Conservation (phyloP, 345 rosid genomes). For the Leavenworthia alabamica region DNA sequence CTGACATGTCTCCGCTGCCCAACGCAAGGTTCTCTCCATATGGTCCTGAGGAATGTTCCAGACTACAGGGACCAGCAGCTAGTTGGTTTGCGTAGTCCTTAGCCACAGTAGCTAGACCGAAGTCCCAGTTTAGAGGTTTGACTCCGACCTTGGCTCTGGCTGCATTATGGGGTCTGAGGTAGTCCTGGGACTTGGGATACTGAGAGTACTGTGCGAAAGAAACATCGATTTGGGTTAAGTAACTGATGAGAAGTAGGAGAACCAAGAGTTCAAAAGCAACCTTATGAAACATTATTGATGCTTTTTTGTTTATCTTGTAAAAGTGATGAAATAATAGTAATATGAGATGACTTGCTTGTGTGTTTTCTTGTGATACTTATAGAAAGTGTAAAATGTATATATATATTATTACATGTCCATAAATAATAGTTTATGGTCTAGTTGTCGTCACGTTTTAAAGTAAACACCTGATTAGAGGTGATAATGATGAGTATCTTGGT, state of each 20-base stretch:
- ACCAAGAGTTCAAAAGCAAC: neutral
- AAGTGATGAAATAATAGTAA: neutral
- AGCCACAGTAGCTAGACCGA: slow-evolving; percentile 40
- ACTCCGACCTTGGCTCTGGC: slow-evolving; percentile 43
- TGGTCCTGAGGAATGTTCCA: slow-evolving; percentile 51
- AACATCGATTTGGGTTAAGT: slow-evolving; percentile 11
- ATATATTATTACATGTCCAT: neutral
- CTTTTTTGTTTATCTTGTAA: neutral
- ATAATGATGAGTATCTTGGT: slow-evolving; percentile 12
- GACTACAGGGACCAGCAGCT: slow-evolving; percentile 32
- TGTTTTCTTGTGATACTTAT: slow-evolving; percentile 1
- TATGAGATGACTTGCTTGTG: neutral
- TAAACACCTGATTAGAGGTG: slow-evolving; percentile 15
- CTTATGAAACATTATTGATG: slow-evolving; percentile 4
- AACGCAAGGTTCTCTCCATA: slow-evolving; percentile 62
- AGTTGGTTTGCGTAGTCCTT: slow-evolving; percentile 35
- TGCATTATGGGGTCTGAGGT: slow-evolving; percentile 43
- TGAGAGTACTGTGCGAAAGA: slow-evolving; percentile 16
- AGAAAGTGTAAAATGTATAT: neutral
- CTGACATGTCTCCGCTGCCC: slow-evolving; percentile 34
- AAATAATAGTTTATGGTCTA: slow-evolving; percentile 7
- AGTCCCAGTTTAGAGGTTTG: slow-evolving; percentile 45
- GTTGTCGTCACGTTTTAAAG: slow-evolving; percentile 27
- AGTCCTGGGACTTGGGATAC: slow-evolving; percentile 34
- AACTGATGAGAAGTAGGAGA: slow-evolving; percentile 19